A percentile compares a stretch with the other conserved stretches of the same genome.
Evolutionary conservation across 805 yeast genomes (phyloP).

Genomic region (Nakazawaea wickerhamii): DNA sequence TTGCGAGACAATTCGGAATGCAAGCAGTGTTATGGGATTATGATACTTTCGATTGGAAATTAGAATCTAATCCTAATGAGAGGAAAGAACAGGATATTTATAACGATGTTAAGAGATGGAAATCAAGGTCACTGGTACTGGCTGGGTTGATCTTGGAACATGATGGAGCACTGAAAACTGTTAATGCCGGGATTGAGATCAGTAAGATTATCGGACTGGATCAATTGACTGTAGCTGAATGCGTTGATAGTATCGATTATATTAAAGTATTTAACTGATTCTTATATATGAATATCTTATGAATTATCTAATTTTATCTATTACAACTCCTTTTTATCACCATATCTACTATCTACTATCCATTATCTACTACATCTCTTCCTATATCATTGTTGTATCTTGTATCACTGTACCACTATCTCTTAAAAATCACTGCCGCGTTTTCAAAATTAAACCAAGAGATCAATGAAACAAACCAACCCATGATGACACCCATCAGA

Average conservation of each 20-base stretch:
- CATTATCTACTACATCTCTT: no score
- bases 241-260: constrained; percentile 64
- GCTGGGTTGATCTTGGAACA: constrained; percentile 82
- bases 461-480: no score
- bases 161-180: constrained; percentile 66
- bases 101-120: constrained; percentile 53
- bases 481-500: no score
- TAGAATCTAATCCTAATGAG: constrained; percentile 39
- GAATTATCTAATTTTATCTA: no score
- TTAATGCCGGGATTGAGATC: constrained; percentile 60
- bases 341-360: no score
- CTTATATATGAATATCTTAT: not conserved
- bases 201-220: constrained; percentile 42
- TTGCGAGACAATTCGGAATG: constrained; percentile 79
- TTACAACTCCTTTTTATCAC: no score
- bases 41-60: constrained; percentile 89
- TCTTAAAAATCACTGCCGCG: no score
- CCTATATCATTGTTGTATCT: no score
- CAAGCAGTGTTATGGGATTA: constrained; percentile 87
- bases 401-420: no score
- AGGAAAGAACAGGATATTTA: constrained; percentile 49
- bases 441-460: no score
- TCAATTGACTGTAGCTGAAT: constrained; percentile 69
- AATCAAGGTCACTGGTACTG: constrained; percentile 20
- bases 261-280: constrained; percentile 16